phyloP scores from a whole-genome alignment of 179 eudicot species.

The Patellifolia procumbens region DNA sequence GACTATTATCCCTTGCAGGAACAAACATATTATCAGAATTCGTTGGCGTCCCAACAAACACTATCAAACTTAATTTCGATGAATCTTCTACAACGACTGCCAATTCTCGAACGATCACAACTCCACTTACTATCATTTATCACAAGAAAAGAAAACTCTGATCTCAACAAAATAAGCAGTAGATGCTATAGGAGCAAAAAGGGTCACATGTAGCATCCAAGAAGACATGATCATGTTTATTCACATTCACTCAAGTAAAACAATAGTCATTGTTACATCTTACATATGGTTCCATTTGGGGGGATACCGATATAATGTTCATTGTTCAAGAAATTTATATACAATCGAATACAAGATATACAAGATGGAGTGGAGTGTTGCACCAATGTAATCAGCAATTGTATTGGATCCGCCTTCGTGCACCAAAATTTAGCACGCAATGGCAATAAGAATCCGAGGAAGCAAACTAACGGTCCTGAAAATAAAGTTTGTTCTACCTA shows the following conservation, averaged over 20 bases:
- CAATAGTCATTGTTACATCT: constrained; percentile 4
- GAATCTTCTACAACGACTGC: too few species aligned
- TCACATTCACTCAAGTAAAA: background rate
- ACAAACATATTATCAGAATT: too few species aligned
- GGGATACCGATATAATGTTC: background rate
- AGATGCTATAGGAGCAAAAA: background rate
- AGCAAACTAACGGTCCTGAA: background rate
- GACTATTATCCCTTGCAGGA: too few species aligned
- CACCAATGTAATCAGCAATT: background rate
- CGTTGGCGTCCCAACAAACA: too few species aligned
- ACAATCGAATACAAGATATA: constrained; percentile 11
- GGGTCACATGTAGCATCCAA: background rate
- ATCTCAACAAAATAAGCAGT: background rate
- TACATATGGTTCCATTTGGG: background rate
- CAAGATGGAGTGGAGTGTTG: background rate
- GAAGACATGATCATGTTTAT: constrained; percentile 12
- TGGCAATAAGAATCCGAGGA: background rate
- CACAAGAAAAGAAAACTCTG: background rate
- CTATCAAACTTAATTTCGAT: too few species aligned
- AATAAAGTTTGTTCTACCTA: background rate
- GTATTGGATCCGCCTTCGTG: background rate
- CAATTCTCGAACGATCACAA: too few species aligned
- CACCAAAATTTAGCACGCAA: constrained; percentile 11
- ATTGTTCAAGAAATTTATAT: background rate
- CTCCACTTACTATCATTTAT: background rate